Evolutionary conservation across 2,329 filamentous ascomycete species (phyloP), one percentile per base, ranked within the genome.

Genomic region (Microcyclospora tardicrescens): DNA sequence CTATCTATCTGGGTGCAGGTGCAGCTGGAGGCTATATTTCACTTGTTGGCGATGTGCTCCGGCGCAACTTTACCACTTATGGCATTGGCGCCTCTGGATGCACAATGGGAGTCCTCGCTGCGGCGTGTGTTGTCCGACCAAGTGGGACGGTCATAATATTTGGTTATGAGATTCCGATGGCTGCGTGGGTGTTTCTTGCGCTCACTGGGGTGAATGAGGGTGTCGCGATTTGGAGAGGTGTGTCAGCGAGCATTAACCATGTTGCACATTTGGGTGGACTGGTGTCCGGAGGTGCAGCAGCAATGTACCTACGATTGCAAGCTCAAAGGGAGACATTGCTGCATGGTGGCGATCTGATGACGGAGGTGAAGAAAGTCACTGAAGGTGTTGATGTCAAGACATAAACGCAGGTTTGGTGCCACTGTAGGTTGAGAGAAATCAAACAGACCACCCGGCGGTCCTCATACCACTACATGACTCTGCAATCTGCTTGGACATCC

Each of bases 71-170:
- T 36, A 56, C 55, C 31, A 55, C 63, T 10, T 69, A 76, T 29
- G 72, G 73, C 2, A 63, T 82, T 9, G 81, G 81, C n/a, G 77
- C 77, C 1, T 82, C 77, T 6, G 79, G 75, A 10, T 74, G 73
- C 28, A 63, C 79, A 5, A 69, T 74, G 45, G 80, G 79, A 15
- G 52, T 84, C 15, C 55, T 72, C 6, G 69, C 69, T 2, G 75
- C 77, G 1, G 81, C 61, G 50, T 71, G 68, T 47, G 61, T 65
- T 36, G 55, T 72, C 11, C 37, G 50, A 9, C 51, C 52, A 1
- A 49, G 49, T 34, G 51, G 49, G 29, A 53, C 38, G 27, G 46
- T 57, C 6, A 45, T 43, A 13, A 37, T 57, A 0, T 45, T 51
- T 27, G 54, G 54, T 2, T 53, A 52, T 15, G 52, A 56, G 30